phyloP scores from a whole-genome alignment of 768 basidiomycete species.

The Termitomyces sp. region DNA sequence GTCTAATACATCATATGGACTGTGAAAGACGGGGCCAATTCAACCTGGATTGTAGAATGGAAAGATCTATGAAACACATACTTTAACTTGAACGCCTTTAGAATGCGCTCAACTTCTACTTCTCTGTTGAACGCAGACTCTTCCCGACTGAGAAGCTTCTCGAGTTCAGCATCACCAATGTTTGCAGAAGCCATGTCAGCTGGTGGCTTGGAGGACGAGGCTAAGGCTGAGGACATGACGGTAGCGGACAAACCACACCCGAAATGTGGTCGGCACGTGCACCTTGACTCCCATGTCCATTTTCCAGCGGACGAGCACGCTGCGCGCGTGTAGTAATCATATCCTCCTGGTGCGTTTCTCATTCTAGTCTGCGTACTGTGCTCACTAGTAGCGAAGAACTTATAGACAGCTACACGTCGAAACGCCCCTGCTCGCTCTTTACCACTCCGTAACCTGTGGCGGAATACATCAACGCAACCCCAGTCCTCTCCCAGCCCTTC shows the following conservation, averaged over 20 bases:
- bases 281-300: constrained; percentile 1
- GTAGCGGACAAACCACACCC: background rate
- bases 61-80: constrained; percentile 28
- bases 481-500: constrained; percentile 1
- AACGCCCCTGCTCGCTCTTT: background rate
- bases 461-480: constrained; percentile 13
- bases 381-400: constrained; percentile 6
- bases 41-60: constrained; percentile 1
- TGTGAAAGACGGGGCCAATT: constrained; percentile 22
- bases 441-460: background rate
- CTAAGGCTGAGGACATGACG: constrained; percentile 16
- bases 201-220: constrained; percentile 20
- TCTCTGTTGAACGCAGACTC: constrained; percentile 84
- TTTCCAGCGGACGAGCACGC: constrained; percentile 4
- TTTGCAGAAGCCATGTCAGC: constrained; percentile 7
- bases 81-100: constrained; percentile 97
- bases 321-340: background rate
- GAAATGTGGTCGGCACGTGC: constrained; percentile 6
- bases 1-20: constrained; percentile 92
- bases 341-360: constrained; percentile 3
- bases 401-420: constrained; percentile 8
- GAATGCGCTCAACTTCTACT: constrained; percentile 84
- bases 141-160: constrained; percentile 73
- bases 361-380: background rate
- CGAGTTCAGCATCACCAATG: constrained; percentile 53